Base-by-base conservation (phyloP, 176 grass and related monocot genomes). In the Bromus sterilis region DNA sequence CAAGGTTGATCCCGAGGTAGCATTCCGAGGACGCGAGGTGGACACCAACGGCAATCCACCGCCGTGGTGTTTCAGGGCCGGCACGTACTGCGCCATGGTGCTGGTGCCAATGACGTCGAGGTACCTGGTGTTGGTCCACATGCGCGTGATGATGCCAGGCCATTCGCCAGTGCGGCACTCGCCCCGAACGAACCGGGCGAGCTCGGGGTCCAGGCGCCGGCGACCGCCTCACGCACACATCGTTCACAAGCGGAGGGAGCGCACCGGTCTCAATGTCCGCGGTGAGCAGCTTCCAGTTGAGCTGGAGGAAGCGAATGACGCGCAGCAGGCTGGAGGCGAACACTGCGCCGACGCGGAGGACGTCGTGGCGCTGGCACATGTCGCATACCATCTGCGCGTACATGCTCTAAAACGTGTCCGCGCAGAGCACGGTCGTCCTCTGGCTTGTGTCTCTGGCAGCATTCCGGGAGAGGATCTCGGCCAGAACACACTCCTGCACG, bases 381-480 rank as follows among this genome's bases (percentile, higher is more conserved):
- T 91, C 91, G 82, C 94, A 97, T 64, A 94, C 30, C 91, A 94
- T 97, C 89, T 97, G 94, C 34, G 85, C 89, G 61, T 97, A 94
- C 94, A 97, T 97, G 89, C 94, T 94, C 85, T 97, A 91, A 84
- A 94, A 94, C 63, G 91, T 78, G 87, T 97, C 94, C 15, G 82
- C 75, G 76, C 91, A 94, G 23, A 97, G 84, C 82, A 97, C 92
- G 59, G 94, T 85, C 33, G 83, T 85, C 20, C 78, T 90, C 2
- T 91, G 94, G 85, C 91, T 94, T 18, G 94, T 97, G 87, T 92
- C 6, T 43, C 41, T 13, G 41, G 51, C 2, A 41, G 39, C 6
- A 1, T 9, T 9, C 11, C 8, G 11, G 39, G 39, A 7, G 36
- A 37, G 36, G 3, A 41, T 41, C 39, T 41, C 39, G 4, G 39